These are phyloP conservation scores for Eucalyptus marginata DNA, from an alignment of 345 rosid genomes.

Conservation along the genomic window DNA sequence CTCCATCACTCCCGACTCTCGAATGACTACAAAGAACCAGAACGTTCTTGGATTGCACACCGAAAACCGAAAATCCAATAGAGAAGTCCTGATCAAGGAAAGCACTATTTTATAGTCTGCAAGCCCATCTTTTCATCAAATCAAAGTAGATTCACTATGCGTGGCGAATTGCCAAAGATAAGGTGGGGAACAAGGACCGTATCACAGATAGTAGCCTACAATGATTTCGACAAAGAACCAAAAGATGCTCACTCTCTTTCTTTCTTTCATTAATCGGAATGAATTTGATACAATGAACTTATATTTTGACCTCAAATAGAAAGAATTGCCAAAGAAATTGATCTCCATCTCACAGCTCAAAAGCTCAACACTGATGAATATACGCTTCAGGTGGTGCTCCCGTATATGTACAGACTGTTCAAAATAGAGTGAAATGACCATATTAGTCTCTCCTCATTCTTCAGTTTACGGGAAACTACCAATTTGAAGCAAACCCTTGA, in stretches of 20 bases:
- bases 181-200: background rate
- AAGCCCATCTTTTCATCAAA: background rate
- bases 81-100: background rate
- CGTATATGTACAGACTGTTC: background rate
- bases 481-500: background rate
- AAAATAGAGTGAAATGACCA: background rate
- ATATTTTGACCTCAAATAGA: background rate
- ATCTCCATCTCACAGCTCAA: conserved; percentile 37
- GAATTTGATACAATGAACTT: background rate
- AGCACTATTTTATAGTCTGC: background rate
- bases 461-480: background rate
- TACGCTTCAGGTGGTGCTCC: background rate
- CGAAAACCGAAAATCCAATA: background rate
- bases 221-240: background rate
- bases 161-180: background rate
- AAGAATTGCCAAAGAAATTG: conserved; percentile 49
- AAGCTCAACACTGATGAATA: background rate
- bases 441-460: background rate
- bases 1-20: background rate
- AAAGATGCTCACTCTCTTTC: background rate
- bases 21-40: background rate
- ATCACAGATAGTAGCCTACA: background rate
- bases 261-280: background rate
- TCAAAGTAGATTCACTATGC: background rate
- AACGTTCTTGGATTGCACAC: background rate